Evolutionary conservation across 768 basidiomycete species (phyloP).

Genomic region (Mrakia hoshinonis): DNA sequence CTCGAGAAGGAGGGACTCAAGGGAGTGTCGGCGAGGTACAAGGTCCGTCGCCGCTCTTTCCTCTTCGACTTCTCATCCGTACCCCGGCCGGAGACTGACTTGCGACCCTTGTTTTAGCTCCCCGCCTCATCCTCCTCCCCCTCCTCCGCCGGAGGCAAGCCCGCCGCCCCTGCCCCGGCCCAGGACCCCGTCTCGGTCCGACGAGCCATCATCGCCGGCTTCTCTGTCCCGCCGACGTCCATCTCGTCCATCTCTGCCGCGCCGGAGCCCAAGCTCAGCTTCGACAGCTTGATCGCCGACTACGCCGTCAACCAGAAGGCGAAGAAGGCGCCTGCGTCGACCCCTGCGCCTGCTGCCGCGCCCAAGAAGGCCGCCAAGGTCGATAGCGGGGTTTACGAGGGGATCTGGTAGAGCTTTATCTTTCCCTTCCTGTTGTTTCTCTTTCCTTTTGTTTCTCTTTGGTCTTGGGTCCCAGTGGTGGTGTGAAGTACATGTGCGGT

Average conservation of each 20-base stretch:
- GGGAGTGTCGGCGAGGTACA: slow-evolving; percentile 16
- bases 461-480: background rate
- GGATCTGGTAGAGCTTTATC: slow-evolving; percentile 8
- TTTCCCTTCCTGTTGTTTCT: background rate
- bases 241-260: background rate
- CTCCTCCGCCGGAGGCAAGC: background rate
- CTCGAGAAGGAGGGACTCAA: slow-evolving; percentile 11
- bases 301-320: slow-evolving; percentile 1
- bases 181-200: slow-evolving; percentile 24
- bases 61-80: too few species aligned
- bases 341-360: background rate
- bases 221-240: background rate
- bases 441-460: too few species aligned
- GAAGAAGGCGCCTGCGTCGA: background rate
- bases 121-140: background rate
- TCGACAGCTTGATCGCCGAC: slow-evolving; percentile 13
- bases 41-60: slow-evolving; percentile 9
- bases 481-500: too few species aligned
- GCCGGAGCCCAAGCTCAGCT: background rate
- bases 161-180: slow-evolving; percentile 7
- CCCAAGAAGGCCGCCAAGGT: background rate
- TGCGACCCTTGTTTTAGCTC: too few species aligned
- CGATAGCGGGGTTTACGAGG: background rate
- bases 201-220: slow-evolving; percentile 16
- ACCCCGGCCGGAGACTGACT: too few species aligned